Conservation (phyloP, 495 filamentous ascomycete genomes). For the Pseudomonodictys pantanalensis region DNA sequence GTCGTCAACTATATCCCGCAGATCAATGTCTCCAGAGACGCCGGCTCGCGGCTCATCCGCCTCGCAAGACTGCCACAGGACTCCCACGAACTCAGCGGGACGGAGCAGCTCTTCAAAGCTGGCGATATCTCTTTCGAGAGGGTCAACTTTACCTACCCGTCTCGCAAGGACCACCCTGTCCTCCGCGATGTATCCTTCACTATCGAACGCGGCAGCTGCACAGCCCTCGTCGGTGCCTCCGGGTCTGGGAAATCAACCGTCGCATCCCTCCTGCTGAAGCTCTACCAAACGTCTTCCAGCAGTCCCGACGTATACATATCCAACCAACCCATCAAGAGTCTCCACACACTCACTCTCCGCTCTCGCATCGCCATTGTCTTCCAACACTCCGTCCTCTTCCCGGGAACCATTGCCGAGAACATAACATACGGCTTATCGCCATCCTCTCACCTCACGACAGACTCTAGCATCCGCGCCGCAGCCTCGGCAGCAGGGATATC, state of each 20-base stretch:
- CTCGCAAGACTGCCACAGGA: constrained; percentile 60
- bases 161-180: constrained; percentile 49
- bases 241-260: constrained; percentile 91
- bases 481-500: constrained; percentile 71
- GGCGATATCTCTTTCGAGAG: constrained; percentile 61
- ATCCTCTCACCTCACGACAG: constrained; percentile 47
- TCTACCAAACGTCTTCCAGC: constrained; percentile 50
- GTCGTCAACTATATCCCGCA: constrained; percentile 76
- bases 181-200: constrained; percentile 60
- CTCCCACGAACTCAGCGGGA: constrained; percentile 62
- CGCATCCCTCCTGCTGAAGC: constrained; percentile 65
- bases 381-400: constrained; percentile 75
- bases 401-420: constrained; percentile 68
- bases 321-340: constrained; percentile 49
- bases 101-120: constrained; percentile 46
- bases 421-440: constrained; percentile 71
- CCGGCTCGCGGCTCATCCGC: constrained; percentile 69
- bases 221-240: constrained; percentile 76
- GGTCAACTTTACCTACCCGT: constrained; percentile 68
- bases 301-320: constrained; percentile 55
- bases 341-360: constrained; percentile 65
- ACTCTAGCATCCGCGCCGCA: constrained; percentile 52
- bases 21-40: constrained; percentile 67
- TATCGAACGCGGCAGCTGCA: constrained; percentile 58
- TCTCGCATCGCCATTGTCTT: constrained; percentile 70